Percentiles rank a stretch among this genome's conserved stretches.
phyloP scores from a whole-genome alignment of 164 flowering plant species.

The Taxillus chinensis region DNA sequence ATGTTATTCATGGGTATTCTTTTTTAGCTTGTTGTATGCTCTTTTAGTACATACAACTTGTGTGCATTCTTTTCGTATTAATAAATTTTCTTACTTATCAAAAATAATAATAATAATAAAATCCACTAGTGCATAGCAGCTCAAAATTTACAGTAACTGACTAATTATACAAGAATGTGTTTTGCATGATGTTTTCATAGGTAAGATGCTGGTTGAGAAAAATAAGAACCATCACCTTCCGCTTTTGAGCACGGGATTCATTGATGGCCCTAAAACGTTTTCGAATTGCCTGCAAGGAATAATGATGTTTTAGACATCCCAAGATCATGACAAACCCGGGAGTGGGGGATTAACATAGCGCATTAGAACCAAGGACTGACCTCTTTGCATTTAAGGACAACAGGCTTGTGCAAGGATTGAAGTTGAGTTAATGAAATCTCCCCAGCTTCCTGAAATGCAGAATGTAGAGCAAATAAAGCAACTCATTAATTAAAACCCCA shows the following conservation, averaged over 20 bases:
- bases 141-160: too few relatives aligned
- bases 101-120: too few relatives aligned
- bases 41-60: too few relatives aligned
- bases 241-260: slow-evolving; percentile 93
- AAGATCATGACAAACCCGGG: not conserved
- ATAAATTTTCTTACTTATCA: too few relatives aligned
- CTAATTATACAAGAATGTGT: not conserved
- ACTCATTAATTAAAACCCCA: too few relatives aligned
- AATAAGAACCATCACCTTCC: slow-evolving; percentile 55
- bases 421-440: slow-evolving; percentile 64
- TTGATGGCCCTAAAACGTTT: slow-evolving; percentile 85
- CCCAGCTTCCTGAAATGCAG: slow-evolving; percentile 57
- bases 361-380: slow-evolving; percentile 23
- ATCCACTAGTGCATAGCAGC: too few relatives aligned
- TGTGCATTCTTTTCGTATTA: too few relatives aligned
- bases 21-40: too few relatives aligned
- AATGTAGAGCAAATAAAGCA: not conserved
- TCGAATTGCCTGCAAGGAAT: slow-evolving; percentile 53
- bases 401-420: slow-evolving; percentile 47
- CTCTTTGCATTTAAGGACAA: slow-evolving; percentile 75
- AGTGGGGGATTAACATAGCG: not conserved
- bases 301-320: not conserved
- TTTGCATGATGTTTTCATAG: not conserved
- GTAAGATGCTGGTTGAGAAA: not conserved
- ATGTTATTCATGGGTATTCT: too few relatives aligned